Evolutionary conservation across 352 stramenopile genomes (phyloP).

Genomic region (Pythium folliculosum): DNA sequence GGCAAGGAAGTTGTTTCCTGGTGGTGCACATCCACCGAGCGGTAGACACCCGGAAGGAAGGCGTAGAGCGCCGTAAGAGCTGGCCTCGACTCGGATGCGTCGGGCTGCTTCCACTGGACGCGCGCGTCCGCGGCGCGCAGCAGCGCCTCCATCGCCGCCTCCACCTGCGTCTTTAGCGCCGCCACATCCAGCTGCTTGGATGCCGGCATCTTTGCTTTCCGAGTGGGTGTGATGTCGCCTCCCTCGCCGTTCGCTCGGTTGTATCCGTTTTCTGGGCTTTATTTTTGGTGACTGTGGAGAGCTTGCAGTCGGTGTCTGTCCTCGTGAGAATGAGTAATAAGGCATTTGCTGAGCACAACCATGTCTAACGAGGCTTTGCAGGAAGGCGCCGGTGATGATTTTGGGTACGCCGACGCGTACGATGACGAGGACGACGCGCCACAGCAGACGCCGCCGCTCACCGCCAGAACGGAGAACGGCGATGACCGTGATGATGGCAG

Average conservation of each 20-base stretch:
- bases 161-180: constrained; percentile 52
- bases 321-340: background rate
- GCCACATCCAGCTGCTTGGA: constrained; percentile 26
- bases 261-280: background rate
- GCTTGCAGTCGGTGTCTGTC: background rate
- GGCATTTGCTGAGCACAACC: background rate
- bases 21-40: constrained; percentile 16
- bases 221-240: background rate
- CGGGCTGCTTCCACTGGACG: constrained; percentile 55
- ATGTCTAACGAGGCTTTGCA: constrained; percentile 2
- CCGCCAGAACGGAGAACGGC: background rate
- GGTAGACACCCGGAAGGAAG: constrained; percentile 70
- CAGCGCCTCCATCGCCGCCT: constrained; percentile 59
- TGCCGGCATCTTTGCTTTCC: constrained; percentile 33
- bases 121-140: constrained; percentile 57
- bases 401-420: constrained; percentile 5
- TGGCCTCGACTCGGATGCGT: background rate
- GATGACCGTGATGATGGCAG: constrained; percentile 34
- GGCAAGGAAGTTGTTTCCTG: background rate
- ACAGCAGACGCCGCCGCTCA: constrained; percentile 33
- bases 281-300: background rate
- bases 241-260: background rate
- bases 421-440: constrained; percentile 25
- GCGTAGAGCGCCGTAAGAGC: constrained; percentile 33
- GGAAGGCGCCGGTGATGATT: constrained; percentile 9